These are phyloP conservation scores for Chlorella vulgaris DNA, from an alignment of 139 green algal genomes.

Conservation along the genomic window DNA sequence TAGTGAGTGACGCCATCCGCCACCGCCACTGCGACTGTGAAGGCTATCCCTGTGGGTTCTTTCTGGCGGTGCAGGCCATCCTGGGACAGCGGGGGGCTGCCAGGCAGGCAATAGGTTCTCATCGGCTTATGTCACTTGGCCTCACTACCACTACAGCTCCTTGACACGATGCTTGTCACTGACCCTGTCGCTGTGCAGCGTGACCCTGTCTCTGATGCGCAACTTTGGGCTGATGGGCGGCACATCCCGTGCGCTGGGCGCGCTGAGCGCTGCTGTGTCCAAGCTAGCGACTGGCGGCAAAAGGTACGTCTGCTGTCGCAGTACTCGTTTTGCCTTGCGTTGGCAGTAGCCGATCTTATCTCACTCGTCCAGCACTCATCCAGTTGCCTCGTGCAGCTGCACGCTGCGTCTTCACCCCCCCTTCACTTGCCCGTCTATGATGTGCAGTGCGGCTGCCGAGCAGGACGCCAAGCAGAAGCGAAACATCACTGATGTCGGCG, in stretches of 20 bases:
- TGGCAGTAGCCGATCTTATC: not conserved
- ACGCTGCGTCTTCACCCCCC: not conserved
- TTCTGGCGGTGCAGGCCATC: no score
- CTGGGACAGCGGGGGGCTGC: no score
- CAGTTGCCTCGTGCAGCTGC: no score
- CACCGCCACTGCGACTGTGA: no score
- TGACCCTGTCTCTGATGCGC: slow-evolving; percentile 45
- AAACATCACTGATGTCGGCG: slow-evolving; percentile 56
- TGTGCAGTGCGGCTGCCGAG: not conserved
- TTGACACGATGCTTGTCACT: not conserved
- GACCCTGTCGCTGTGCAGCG: not conserved
- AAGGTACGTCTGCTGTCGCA: not conserved
- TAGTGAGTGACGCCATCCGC: not conserved
- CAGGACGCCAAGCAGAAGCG: slow-evolving; percentile 37
- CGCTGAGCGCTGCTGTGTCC: slow-evolving; percentile 48
- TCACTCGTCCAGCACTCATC: no score
- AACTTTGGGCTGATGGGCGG: slow-evolving; percentile 61
- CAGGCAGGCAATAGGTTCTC: no score
- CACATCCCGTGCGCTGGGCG: slow-evolving; percentile 51
- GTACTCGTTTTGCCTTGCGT: not conserved
- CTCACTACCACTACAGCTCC: not conserved
- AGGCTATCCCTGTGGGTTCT: no score
- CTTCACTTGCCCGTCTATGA: no score
- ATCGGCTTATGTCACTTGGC: no score
- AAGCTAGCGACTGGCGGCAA: slow-evolving; percentile 23